Percentiles rank a stretch among this genome's conserved stretches.
Evolutionary conservation across 352 stramenopile genomes (phyloP).

Genomic region (Globisporangium acanthophoron): DNA sequence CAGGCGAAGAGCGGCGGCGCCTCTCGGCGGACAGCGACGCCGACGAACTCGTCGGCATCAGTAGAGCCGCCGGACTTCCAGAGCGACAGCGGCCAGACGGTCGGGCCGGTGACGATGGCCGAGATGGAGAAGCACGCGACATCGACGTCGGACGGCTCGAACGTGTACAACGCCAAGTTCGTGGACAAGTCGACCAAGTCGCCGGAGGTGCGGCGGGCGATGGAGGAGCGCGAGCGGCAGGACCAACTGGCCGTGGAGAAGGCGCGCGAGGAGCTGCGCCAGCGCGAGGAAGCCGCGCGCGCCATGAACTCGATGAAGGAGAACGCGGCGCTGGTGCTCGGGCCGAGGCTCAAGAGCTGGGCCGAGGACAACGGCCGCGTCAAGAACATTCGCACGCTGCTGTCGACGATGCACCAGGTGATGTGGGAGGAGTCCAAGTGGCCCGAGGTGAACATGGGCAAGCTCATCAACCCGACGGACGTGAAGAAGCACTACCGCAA

Average conservation of each 20-base stretch:
- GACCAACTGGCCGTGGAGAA: slow-evolving; percentile 69
- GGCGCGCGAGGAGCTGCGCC: slow-evolving; percentile 61
- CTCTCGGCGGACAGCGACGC: slow-evolving; percentile 8
- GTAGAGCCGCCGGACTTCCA: slow-evolving; percentile 63
- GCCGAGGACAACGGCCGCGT: slow-evolving; percentile 82
- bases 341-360: slow-evolving; percentile 74
- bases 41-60: slow-evolving; percentile 2
- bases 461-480: slow-evolving; percentile 85
- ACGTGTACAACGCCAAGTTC: slow-evolving; percentile 82
- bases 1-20: slow-evolving; percentile 22
- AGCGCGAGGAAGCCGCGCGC: slow-evolving; percentile 54
- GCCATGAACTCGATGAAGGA: slow-evolving; percentile 71
- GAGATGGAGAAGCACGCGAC: slow-evolving; percentile 71
- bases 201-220: slow-evolving; percentile 67
- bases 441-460: slow-evolving; percentile 87
- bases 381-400: slow-evolving; percentile 89
- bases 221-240: slow-evolving; percentile 76
- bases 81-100: slow-evolving; percentile 71
- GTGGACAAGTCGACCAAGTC: slow-evolving; percentile 84
- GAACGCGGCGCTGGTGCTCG: slow-evolving; percentile 40
- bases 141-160: slow-evolving; percentile 69
- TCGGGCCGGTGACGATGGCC: slow-evolving; percentile 75
- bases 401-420: slow-evolving; percentile 90
- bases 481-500: slow-evolving; percentile 91
- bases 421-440: slow-evolving; percentile 90